phyloP scores from a whole-genome alignment of 768 basidiomycete species.

The Pisolithus marmoratus region DNA sequence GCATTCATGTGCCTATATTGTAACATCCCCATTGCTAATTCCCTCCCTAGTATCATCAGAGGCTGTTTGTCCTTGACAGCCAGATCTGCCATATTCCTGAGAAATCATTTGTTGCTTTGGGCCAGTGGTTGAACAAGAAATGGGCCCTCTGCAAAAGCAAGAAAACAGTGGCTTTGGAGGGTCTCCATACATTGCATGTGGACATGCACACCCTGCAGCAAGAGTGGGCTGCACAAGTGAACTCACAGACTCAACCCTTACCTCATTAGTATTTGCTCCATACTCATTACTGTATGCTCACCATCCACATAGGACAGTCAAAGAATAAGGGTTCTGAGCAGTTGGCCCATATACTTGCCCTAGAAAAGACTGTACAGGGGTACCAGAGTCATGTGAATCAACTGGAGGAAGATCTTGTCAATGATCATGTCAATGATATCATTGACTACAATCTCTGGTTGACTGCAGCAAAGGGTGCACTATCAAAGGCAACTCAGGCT shows the following conservation, averaged over 20 bases:
- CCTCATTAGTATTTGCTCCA: neutral
- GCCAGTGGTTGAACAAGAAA: slow-evolving; percentile 6
- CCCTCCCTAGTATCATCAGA: slow-evolving; percentile 3
- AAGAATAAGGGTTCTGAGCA: no score
- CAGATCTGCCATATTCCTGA: slow-evolving; percentile 1
- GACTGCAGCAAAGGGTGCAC: neutral
- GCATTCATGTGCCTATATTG: neutral
- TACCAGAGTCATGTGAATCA: neutral
- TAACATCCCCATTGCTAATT: neutral
- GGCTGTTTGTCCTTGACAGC: slow-evolving; percentile 6
- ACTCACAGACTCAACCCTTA: no score
- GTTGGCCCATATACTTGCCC: neutral
- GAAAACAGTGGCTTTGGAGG: neutral
- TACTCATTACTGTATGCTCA: neutral
- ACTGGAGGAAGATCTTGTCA: neutral
- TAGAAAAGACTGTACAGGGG: neutral
- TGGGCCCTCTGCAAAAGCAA: no score
- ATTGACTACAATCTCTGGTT: slow-evolving; percentile 2
- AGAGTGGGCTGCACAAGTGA: slow-evolving; percentile 2
- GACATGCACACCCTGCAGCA: neutral
- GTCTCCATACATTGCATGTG: neutral
- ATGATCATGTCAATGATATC: no score
- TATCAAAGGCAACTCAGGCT: neutral
- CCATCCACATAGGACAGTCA: neutral
- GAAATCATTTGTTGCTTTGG: neutral